A percentile compares a stretch with the other conserved stretches of the same genome.
Conservation (phyloP, 768 basidiomycete species). For the Panellus pusillus region DNA sequence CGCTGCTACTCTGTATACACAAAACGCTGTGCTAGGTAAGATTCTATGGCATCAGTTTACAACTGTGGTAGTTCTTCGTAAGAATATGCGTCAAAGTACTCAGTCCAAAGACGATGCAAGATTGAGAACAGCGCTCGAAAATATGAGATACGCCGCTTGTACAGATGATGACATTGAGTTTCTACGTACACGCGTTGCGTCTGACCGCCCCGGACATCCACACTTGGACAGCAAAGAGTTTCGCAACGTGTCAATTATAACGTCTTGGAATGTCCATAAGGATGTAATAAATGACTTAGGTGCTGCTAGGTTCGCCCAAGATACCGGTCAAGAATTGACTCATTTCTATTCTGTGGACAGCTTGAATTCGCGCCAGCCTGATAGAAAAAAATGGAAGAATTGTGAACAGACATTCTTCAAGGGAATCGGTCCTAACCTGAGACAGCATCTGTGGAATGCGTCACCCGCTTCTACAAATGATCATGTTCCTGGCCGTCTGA, state of each 20-base stretch:
- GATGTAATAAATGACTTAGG: conserved; percentile 38
- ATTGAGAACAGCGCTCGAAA: conserved; percentile 31
- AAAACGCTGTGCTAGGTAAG: background rate
- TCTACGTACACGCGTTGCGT: conserved; percentile 27
- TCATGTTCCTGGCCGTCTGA: conserved; percentile 27
- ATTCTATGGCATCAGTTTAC: conserved; percentile 32
- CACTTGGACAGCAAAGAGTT: conserved; percentile 22
- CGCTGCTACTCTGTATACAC: background rate
- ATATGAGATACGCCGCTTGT: conserved; percentile 41
- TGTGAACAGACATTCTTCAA: background rate
- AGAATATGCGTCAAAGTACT: conserved; percentile 33
- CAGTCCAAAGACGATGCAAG: conserved; percentile 23
- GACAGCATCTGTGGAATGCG: background rate
- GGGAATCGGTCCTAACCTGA: no score
- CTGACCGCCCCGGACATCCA: conserved; percentile 7
- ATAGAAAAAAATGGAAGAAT: background rate
- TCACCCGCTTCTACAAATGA: background rate
- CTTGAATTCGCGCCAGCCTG: background rate
- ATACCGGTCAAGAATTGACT: conserved; percentile 25
- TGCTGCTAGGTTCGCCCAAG: conserved; percentile 31
- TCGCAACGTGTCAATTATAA: conserved; percentile 39
- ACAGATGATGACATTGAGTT: conserved; percentile 38
- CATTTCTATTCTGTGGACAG: conserved; percentile 25
- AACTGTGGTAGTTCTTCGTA: conserved; percentile 30
- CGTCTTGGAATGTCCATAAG: conserved; percentile 34